These are phyloP conservation scores for Coemansia sp. DNA, from an alignment of 192 early-diverging fungal genomes.

Conservation along the genomic window DNA sequence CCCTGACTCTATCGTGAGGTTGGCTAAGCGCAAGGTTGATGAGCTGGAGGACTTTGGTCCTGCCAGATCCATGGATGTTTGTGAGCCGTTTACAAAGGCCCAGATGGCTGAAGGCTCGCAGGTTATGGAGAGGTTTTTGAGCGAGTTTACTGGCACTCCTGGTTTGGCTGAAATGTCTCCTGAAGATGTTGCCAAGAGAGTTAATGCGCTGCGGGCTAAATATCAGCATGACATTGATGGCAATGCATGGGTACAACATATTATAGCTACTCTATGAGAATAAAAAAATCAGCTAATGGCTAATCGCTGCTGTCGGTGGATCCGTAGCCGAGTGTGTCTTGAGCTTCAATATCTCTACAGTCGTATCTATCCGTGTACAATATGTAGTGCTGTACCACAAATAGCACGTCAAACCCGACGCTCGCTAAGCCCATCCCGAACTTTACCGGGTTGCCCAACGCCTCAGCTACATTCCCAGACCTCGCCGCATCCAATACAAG, in stretches of 20 bases:
- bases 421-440: constrained; percentile 75
- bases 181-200: constrained; percentile 29
- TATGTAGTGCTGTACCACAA: constrained; percentile 81
- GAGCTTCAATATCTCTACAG: constrained; percentile 21
- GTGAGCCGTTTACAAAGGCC: constrained; percentile 30
- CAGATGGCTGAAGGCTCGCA: constrained; percentile 29
- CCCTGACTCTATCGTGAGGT: constrained; percentile 73
- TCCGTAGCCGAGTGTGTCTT: constrained; percentile 22
- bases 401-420: constrained; percentile 79
- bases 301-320: constrained; percentile 21
- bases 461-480: constrained; percentile 51
- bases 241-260: constrained; percentile 64
- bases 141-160: constrained; percentile 56
- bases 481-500: constrained; percentile 69
- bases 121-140: constrained; percentile 44
- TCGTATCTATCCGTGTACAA: constrained; percentile 55
- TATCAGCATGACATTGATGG: constrained; percentile 57
- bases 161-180: constrained; percentile 42
- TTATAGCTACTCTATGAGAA: constrained; percentile 43
- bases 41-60: constrained; percentile 80
- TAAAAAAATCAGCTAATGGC: neutral
- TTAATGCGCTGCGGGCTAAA: constrained; percentile 56
- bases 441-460: constrained; percentile 64
- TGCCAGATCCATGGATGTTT: constrained; percentile 14
- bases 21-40: constrained; percentile 83